Evolutionary conservation across 345 rosid species (phyloP), one percentile per base, ranked within the genome.

Genomic region (Kandelia obovata): DNA sequence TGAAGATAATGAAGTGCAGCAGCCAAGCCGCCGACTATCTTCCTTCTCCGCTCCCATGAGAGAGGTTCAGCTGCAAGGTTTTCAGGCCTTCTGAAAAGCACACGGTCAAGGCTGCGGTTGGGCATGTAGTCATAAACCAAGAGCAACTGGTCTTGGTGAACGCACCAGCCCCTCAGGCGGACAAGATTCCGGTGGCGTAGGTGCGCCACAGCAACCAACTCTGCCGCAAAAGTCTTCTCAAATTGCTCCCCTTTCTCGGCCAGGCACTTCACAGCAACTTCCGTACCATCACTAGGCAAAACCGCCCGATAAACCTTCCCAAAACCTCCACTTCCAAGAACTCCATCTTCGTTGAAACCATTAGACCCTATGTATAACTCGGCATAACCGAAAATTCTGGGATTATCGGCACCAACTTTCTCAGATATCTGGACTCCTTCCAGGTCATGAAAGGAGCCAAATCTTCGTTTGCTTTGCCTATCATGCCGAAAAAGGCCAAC

Each of bases 71-170:
- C 73, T 10, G 73, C 75, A 20, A 67, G 52, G 43, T 80, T 78
- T 53, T 84, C 91, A 8, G 81, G 76, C 64, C 86, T 81, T 39
- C 83, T 74, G 71, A 95, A 95, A 19, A 95, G 89, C 3, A 89
- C 91, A 52, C 93, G 83, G 64, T 95, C 99, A 28, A 95, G 88
- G 84, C 99, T 95, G 13, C 89, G 85, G 43, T 95, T 92, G 0
- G 96, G 97, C 99, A 95, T 95, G 79, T 95, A 95, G 34, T 95
- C 99, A 53, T 95, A 95, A 66, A 95, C 96, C 20, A 95, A 78
- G 3, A 92, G 82, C 80, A 95, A 76, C 79, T 90, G 92, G 39
- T 83, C 96, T 51, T 92, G 96, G 53, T 95, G 86, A 10, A 86
- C 79, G 58, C 97, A 95, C 99, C 99, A 95, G 0, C 96, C 99